Evolutionary conservation across 2,329 filamentous ascomycete species (phyloP).

Genomic region (Dactylellina cionopaga): DNA sequence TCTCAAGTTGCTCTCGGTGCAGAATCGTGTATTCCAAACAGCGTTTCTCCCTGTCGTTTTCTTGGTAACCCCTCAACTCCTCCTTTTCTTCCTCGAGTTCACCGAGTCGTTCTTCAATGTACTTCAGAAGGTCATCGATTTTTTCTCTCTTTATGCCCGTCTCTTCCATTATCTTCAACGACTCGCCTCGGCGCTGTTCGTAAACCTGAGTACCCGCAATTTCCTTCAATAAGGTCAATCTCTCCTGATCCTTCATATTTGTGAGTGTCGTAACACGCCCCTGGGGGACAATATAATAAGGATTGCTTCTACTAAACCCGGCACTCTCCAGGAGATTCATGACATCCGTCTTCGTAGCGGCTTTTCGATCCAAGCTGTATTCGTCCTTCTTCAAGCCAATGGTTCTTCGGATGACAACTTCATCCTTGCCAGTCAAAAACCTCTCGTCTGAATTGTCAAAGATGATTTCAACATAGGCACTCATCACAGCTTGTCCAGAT

Average conservation of each 20-base stretch:
- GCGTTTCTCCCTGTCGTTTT: constrained; percentile 89
- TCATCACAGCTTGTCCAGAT: constrained; percentile 96
- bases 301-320: constrained; percentile 95
- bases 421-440: constrained; percentile 90
- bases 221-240: constrained; percentile 89
- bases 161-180: constrained; percentile 94
- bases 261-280: constrained; percentile 94
- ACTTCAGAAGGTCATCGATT: constrained; percentile 89
- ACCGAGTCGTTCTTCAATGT: constrained; percentile 86
- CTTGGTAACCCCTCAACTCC: constrained; percentile 90
- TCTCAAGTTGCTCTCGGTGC: constrained; percentile 83
- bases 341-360: constrained; percentile 91
- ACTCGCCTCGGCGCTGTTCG: constrained; percentile 88
- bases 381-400: constrained; percentile 99
- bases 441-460: constrained; percentile 98
- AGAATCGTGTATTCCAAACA: constrained; percentile 96
- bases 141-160: constrained; percentile 94
- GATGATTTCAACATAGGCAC: constrained; percentile 98
- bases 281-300: constrained; percentile 98
- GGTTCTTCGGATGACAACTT: constrained; percentile 88
- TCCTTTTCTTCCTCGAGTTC: constrained; percentile 98
- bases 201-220: constrained; percentile 99
- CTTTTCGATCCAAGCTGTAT: constrained; percentile 96
- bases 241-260: constrained; percentile 97
- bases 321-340: constrained; percentile 95